A percentile compares a stretch with the other conserved stretches of the same genome.
Conservation (phyloP, 116 monocot genomes). For the Thalassia testudinum region DNA sequence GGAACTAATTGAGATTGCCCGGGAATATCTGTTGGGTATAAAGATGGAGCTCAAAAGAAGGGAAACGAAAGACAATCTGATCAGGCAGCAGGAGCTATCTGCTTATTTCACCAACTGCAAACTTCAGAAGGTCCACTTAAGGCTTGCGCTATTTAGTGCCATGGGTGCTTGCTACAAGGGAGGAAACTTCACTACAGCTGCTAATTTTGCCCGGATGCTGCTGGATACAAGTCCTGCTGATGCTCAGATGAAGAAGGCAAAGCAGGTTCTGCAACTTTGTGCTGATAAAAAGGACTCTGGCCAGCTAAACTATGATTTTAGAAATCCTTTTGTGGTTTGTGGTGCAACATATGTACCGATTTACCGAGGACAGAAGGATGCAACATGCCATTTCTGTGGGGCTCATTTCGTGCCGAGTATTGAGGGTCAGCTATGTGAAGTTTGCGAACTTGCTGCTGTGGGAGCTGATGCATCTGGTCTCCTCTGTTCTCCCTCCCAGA, state of each 20-base stretch:
- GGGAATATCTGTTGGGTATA: constrained; percentile 79
- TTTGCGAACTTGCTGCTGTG: constrained; percentile 82
- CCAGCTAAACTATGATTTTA: constrained; percentile 32
- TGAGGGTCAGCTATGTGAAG: constrained; percentile 57
- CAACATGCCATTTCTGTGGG: constrained; percentile 66
- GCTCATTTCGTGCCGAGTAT: constrained; percentile 47
- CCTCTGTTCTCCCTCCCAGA: constrained; percentile 70
- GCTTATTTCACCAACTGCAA: constrained; percentile 91
- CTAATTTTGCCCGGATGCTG: constrained; percentile 77
- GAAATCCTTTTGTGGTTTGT: constrained; percentile 45
- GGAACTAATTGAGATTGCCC: constrained; percentile 64
- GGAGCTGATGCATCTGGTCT: constrained; percentile 85
- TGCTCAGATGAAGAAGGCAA: constrained; percentile 40
- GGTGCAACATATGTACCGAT: constrained; percentile 83
- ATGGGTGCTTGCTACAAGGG: constrained; percentile 75
- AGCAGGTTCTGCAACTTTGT: constrained; percentile 54
- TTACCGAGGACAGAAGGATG: constrained; percentile 87
- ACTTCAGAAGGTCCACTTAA: constrained; percentile 63
- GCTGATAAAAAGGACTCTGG: constrained; percentile 38
- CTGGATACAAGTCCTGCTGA: constrained; percentile 55
- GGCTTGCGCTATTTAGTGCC: constrained; percentile 59
- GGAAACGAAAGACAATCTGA: constrained; percentile 45
- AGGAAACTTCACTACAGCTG: constrained; percentile 52
- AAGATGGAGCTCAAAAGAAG: constrained; percentile 65
- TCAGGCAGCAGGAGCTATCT: constrained; percentile 71